Conservation (phyloP, 2,329 filamentous ascomycete genomes). For the Hymenotorrendiella dingleyae region DNA sequence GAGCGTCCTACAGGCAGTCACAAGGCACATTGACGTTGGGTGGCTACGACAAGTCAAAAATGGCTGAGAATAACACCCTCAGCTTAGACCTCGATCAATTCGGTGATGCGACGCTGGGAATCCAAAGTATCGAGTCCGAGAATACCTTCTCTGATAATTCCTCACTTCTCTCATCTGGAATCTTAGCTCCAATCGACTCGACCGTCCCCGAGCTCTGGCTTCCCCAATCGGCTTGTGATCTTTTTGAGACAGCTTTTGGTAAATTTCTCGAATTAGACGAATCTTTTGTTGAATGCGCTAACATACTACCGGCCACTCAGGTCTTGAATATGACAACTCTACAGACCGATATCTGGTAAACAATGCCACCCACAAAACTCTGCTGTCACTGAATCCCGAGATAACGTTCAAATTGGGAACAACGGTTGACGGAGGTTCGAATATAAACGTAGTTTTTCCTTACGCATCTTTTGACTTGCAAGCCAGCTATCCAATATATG, state of each 20-base stretch:
- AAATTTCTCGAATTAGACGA: neutral
- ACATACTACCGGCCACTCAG: neutral
- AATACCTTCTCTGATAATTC: constrained; percentile 10
- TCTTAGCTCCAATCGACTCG: constrained; percentile 29
- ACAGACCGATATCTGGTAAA: constrained; percentile 4
- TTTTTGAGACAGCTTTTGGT: constrained; percentile 31
- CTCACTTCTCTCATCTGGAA: constrained; percentile 17
- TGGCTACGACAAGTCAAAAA: too few species aligned
- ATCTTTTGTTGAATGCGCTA: neutral
- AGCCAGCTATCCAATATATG: constrained; percentile 2
- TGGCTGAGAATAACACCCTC: neutral
- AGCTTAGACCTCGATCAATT: neutral
- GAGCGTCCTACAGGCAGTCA: constrained; percentile 33
- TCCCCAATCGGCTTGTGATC: constrained; percentile 29
- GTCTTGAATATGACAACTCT: neutral
- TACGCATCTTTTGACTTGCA: constrained; percentile 6
- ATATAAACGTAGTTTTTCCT: constrained; percentile 1
- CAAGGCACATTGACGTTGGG: constrained; percentile 35
- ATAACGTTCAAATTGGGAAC: constrained; percentile 6
- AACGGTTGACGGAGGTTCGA: neutral
- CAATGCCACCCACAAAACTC: neutral
- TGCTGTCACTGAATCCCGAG: constrained; percentile 1
- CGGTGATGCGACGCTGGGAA: constrained; percentile 31
- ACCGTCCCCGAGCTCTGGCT: constrained; percentile 32
- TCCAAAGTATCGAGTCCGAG: constrained; percentile 31